A percentile compares a stretch with the other conserved stretches of the same genome.
These are phyloP conservation scores for Naumovozyma castellii DNA, from an alignment of 805 yeast species.

Conservation along the genomic window DNA sequence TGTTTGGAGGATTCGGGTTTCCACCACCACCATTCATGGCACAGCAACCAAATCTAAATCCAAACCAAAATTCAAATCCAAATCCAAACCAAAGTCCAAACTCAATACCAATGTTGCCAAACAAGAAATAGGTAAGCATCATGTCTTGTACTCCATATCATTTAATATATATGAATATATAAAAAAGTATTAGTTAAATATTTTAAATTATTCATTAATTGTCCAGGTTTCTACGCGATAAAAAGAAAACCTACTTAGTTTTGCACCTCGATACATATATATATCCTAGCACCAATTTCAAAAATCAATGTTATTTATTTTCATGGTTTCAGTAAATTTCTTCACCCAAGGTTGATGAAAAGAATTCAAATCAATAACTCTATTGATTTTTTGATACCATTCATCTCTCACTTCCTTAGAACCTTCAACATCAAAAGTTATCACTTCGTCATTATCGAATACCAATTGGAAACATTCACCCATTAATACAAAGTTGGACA, in stretches of 20 bases:
- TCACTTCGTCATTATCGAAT: slow-evolving; percentile 72
- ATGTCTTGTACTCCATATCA: no score
- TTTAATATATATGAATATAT: no score
- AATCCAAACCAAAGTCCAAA: no score
- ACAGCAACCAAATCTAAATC: slow-evolving; percentile 4
- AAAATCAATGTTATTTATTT: background rate
- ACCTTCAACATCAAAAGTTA: slow-evolving; percentile 73
- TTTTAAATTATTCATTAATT: no score
- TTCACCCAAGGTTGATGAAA: slow-evolving; percentile 59
- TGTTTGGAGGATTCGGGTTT: slow-evolving; percentile 28
- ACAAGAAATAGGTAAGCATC: no score
- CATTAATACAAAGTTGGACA: slow-evolving; percentile 33
- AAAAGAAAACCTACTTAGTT: no score
- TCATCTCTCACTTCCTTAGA: slow-evolving; percentile 45
- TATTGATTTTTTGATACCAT: slow-evolving; percentile 59
- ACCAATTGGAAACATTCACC: slow-evolving; percentile 66
- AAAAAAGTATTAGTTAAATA: no score
- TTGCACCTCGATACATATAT: no score
- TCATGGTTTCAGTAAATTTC: slow-evolving; percentile 23
- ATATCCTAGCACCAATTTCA: no score
- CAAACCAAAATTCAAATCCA: no score
- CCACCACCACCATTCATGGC: background rate
- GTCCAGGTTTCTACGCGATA: no score
- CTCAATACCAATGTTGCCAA: no score
- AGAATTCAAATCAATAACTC: slow-evolving; percentile 44